Conservation (phyloP, 192 early-diverging fungal species). For the Coemansia sp. region DNA sequence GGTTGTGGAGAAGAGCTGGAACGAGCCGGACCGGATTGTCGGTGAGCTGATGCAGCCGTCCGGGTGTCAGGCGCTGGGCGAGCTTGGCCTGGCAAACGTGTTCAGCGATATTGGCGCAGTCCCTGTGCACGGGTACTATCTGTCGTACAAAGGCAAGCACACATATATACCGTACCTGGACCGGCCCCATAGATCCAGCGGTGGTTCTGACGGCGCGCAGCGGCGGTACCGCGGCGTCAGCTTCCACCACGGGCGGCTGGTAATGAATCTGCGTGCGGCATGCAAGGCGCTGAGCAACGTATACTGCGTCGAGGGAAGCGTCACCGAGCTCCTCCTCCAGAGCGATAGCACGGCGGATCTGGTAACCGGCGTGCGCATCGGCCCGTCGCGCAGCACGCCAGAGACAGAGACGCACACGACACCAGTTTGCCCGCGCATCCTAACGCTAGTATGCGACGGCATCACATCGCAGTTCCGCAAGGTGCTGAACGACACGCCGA, state of each 20-base stretch:
- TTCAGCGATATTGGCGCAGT: constrained; percentile 86
- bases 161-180: constrained; percentile 75
- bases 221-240: constrained; percentile 63
- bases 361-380: constrained; percentile 31
- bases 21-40: constrained; percentile 95
- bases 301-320: constrained; percentile 76
- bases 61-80: constrained; percentile 77
- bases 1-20: constrained; percentile 78
- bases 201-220: background rate
- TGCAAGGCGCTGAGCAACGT: constrained; percentile 60
- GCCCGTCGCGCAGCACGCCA: constrained; percentile 10
- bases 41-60: constrained; percentile 97
- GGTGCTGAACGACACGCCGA: constrained; percentile 19
- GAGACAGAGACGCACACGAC: constrained; percentile 24
- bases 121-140: constrained; percentile 79
- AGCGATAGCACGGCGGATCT: background rate
- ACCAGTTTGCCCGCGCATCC: constrained; percentile 33
- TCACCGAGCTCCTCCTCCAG: constrained; percentile 60
- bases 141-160: constrained; percentile 64
- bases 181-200: constrained; percentile 24
- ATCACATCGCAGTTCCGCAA: constrained; percentile 93
- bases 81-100: constrained; percentile 71
- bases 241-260: constrained; percentile 94
- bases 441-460: constrained; percentile 91
- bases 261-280: constrained; percentile 79